Percentiles rank a stretch among this genome's conserved stretches.
These are phyloP conservation scores for Cyclostephanos tholiformis DNA, from an alignment of 108 stramenopile genomes.

Conservation along the genomic window DNA sequence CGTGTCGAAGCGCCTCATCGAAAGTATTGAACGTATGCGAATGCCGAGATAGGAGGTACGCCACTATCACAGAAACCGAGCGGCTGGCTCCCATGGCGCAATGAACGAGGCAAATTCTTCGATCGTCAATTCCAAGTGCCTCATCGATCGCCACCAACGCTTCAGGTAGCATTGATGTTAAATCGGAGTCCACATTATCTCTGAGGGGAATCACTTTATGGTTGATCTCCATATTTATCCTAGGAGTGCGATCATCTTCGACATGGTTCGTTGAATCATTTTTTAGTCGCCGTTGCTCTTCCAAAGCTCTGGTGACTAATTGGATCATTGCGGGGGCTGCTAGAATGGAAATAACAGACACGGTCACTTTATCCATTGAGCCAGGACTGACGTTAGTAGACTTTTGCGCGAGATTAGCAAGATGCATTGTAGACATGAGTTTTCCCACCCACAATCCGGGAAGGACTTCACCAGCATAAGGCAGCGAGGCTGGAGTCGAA, in stretches of 20 bases:
- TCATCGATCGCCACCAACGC: slow-evolving; percentile 29
- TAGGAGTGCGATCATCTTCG: background rate
- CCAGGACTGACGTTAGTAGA: background rate
- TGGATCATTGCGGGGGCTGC: slow-evolving; percentile 27
- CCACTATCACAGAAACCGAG: slow-evolving; percentile 41
- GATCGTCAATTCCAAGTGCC: slow-evolving; percentile 12
- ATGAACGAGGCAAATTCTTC: slow-evolving; percentile 46
- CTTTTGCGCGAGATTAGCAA: slow-evolving; percentile 10
- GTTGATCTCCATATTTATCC: background rate
- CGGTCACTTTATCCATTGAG: slow-evolving; percentile 1
- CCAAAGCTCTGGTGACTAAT: slow-evolving; percentile 19
- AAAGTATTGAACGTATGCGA: slow-evolving; percentile 24
- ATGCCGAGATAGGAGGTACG: slow-evolving; percentile 40
- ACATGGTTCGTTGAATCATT: background rate
- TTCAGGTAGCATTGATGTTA: slow-evolving; percentile 22
- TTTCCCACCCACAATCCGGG: slow-evolving; percentile 45
- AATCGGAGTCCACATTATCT: slow-evolving; percentile 35
- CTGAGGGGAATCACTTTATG: slow-evolving; percentile 30
- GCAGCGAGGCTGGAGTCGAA: background rate
- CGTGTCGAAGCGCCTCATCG: slow-evolving; percentile 29
- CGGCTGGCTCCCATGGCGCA: slow-evolving; percentile 46
- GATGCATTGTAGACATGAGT: slow-evolving; percentile 19
- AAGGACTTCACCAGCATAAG: slow-evolving; percentile 30
- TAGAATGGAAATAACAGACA: slow-evolving; percentile 40
- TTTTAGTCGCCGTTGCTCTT: slow-evolving; percentile 12